These are phyloP conservation scores for Diplodia sapinea DNA, from an alignment of 2,329 filamentous ascomycete genomes.

Conservation along the genomic window DNA sequence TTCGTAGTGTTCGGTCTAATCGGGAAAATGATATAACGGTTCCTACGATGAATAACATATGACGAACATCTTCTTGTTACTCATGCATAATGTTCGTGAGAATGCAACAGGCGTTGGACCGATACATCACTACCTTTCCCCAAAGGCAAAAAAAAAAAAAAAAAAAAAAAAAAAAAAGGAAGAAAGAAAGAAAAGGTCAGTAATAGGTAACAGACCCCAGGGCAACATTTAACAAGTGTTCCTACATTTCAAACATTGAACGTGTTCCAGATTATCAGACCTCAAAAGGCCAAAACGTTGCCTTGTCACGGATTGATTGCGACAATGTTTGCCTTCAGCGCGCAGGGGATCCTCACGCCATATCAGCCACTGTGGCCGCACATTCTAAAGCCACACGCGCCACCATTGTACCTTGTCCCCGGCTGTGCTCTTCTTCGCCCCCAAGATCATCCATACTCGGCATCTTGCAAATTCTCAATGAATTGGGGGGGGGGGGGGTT, in stretches of 20 bases:
- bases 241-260: too few relatives aligned
- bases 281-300: not conserved
- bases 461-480: not conserved
- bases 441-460: not conserved
- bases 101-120: not conserved
- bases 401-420: too few relatives aligned
- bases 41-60: not conserved
- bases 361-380: not conserved
- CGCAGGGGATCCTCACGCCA: not conserved
- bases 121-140: not conserved
- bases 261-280: not conserved
- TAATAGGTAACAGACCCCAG: not conserved
- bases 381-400: not conserved
- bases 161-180: too few relatives aligned
- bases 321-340: not conserved
- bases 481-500: too few relatives aligned
- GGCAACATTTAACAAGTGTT: not conserved
- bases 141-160: not conserved
- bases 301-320: constrained; percentile 6
- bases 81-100: not conserved
- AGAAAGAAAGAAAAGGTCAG: not conserved
- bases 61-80: not conserved
- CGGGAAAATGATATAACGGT: not conserved
- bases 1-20: not conserved
- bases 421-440: not conserved